Conservation (phyloP, 2,329 filamentous ascomycete genomes). For the Penicillium sp. region DNA sequence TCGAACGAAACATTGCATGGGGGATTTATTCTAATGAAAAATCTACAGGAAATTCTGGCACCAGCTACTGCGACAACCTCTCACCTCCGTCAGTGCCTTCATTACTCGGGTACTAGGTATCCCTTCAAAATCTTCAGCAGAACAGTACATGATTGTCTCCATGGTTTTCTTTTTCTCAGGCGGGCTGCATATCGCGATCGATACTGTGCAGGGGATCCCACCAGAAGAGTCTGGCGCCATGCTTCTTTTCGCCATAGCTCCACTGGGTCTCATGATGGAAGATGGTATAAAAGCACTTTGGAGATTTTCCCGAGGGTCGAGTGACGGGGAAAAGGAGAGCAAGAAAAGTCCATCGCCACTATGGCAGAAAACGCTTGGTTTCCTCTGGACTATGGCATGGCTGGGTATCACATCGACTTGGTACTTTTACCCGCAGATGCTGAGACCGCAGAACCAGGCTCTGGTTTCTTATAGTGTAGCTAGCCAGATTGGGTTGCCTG, state of each 20-base stretch:
- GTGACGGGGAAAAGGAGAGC: too few relatives aligned
- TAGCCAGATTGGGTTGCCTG: conserved; percentile 2
- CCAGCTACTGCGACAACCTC: conserved; percentile 26
- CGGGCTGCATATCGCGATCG: conserved; percentile 19
- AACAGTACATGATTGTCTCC: conserved; percentile 29
- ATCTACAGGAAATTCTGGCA: conserved; percentile 30
- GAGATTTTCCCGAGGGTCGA: background rate
- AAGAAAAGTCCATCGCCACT: background rate
- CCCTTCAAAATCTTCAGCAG: conserved; percentile 16
- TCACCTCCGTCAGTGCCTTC: conserved; percentile 20
- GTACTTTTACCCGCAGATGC: conserved; percentile 13
- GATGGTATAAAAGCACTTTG: conserved; percentile 26
- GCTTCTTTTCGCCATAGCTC: conserved; percentile 24
- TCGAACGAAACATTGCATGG: background rate
- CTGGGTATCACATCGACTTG: conserved; percentile 17
- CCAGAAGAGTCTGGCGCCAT: conserved; percentile 16
- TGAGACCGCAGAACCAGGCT: conserved; percentile 3
- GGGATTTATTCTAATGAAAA: background rate
- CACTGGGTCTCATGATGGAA: conserved; percentile 30
- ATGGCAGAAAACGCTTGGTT: conserved; percentile 14
- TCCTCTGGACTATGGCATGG: conserved; percentile 16
- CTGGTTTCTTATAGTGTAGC: conserved; percentile 12
- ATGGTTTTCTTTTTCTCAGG: conserved; percentile 32
- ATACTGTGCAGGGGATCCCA: conserved; percentile 17
- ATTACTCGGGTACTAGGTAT: conserved; percentile 22